Conservation (phyloP, 495 filamentous ascomycete species). For the Aspergillus nidulans region DNA sequence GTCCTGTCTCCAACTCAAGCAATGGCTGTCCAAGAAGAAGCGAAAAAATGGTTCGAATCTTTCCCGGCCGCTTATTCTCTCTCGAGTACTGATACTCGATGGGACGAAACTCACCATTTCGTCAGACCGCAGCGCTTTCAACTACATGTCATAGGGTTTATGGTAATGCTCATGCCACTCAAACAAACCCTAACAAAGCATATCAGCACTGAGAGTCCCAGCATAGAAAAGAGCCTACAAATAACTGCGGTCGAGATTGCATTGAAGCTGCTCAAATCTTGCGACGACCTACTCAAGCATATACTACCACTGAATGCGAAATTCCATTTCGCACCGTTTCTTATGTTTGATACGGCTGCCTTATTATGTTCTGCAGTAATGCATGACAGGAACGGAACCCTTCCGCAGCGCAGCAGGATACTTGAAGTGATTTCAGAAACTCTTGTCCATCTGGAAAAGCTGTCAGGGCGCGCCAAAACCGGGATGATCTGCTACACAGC, state of each 20-base stretch:
- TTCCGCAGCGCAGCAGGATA: slow-evolving; percentile 39
- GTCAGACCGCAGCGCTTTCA: slow-evolving; percentile 47
- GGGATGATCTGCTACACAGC: slow-evolving; percentile 23
- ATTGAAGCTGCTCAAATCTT: slow-evolving; percentile 37
- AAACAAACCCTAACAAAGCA: slow-evolving; percentile 38
- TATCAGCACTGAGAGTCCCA: slow-evolving; percentile 16
- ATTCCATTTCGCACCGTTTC: slow-evolving; percentile 50
- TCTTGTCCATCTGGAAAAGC: slow-evolving; percentile 33
- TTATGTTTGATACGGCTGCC: slow-evolving; percentile 48
- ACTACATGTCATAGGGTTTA: slow-evolving; percentile 43
- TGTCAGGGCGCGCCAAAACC: slow-evolving; percentile 30
- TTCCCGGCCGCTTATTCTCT: slow-evolving; percentile 41
- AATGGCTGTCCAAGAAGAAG: slow-evolving; percentile 22
- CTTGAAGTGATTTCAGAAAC: slow-evolving; percentile 35
- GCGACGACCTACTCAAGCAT: slow-evolving; percentile 37
- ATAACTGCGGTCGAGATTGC: slow-evolving; percentile 35
- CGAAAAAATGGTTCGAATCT: slow-evolving; percentile 36
- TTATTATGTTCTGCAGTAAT: slow-evolving; percentile 48
- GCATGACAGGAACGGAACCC: slow-evolving; percentile 37
- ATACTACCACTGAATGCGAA: slow-evolving; percentile 41
- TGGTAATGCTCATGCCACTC: slow-evolving; percentile 41
- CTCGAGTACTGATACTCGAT: slow-evolving; percentile 35
- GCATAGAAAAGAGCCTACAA: slow-evolving; percentile 28
- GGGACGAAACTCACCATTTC: slow-evolving; percentile 39
- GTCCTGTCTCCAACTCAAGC: slow-evolving; percentile 11